These are phyloP conservation scores for Heliamphora exappendiculata DNA, from an alignment of 148 eudicot genomes.

Conservation along the genomic window DNA sequence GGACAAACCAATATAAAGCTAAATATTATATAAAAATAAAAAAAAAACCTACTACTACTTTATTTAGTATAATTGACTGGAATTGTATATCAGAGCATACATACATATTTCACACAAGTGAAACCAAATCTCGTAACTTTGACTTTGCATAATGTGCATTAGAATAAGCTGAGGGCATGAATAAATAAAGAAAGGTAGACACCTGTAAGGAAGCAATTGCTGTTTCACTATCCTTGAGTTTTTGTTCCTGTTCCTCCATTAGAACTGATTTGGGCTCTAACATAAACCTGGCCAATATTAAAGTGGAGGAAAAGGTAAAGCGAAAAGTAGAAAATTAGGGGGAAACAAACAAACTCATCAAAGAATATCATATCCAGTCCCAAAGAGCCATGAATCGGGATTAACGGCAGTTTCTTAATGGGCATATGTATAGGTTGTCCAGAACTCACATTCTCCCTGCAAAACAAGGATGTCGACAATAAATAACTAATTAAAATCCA, in stretches of 20 bases:
- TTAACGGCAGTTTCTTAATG: neutral
- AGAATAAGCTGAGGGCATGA: neutral
- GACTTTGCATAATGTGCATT: neutral
- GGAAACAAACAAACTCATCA: conserved; percentile 13
- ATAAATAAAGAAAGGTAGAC: neutral
- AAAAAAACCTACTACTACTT: neutral
- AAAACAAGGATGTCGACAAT: conserved; percentile 24
- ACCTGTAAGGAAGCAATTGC: conserved; percentile 89
- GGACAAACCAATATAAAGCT: neutral
- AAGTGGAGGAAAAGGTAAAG: conserved; percentile 5
- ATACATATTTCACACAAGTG: neutral
- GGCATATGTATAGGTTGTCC: conserved; percentile 7
- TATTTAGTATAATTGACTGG: neutral
- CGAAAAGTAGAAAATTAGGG: neutral
- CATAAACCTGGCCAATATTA: conserved; percentile 53
- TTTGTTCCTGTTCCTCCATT: conserved; percentile 77
- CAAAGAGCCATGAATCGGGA: conserved; percentile 10
- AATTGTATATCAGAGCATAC: neutral
- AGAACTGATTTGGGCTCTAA: conserved; percentile 80
- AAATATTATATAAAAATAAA: neutral
- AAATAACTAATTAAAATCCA: neutral
- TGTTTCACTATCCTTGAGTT: conserved; percentile 76
- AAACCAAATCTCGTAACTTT: neutral
- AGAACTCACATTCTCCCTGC: conserved; percentile 90
- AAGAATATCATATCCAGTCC: neutral